Conservation (phyloP, 495 filamentous ascomycete species). For the Aspergillus nidulans region DNA sequence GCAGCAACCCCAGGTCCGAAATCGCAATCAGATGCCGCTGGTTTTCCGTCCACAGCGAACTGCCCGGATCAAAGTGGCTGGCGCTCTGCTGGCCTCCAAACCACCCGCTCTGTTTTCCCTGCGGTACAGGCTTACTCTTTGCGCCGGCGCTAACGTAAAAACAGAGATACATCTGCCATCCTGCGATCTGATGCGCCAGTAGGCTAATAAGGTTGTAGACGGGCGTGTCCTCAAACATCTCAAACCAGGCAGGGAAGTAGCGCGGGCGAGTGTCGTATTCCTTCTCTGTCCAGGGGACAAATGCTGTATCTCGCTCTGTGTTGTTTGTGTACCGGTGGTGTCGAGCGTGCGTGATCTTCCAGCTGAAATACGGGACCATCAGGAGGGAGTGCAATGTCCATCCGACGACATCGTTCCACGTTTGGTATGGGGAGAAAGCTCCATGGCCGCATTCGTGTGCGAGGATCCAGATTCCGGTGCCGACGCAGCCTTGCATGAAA, state of each 20-base stretch:
- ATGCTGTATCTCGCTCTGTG: constrained; percentile 56
- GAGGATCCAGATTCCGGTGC: constrained; percentile 78
- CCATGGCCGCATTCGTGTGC: constrained; percentile 86
- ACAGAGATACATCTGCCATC: constrained; percentile 54
- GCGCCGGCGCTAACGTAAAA: constrained; percentile 51
- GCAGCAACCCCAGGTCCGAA: constrained; percentile 54
- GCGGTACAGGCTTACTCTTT: constrained; percentile 36
- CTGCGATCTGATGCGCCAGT: constrained; percentile 50
- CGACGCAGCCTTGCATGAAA: constrained; percentile 70
- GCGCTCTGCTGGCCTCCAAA: constrained; percentile 22
- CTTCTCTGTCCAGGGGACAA: constrained; percentile 48
- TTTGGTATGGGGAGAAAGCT: constrained; percentile 59
- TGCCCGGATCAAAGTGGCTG: constrained; percentile 57
- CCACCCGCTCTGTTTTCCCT: constrained; percentile 35
- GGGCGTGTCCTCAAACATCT: constrained; percentile 54
- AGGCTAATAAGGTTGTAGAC: constrained; percentile 45
- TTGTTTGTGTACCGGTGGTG: constrained; percentile 65
- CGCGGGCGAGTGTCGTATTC: constrained; percentile 13
- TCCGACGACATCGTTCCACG: constrained; percentile 62
- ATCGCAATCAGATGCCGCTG: constrained; percentile 53
- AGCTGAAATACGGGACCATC: constrained; percentile 70
- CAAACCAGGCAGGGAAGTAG: constrained; percentile 6
- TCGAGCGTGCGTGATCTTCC: constrained; percentile 69
- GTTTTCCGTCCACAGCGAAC: constrained; percentile 56
- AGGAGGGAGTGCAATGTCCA: constrained; percentile 62